These are phyloP conservation scores for Fusarium tuaranense DNA, from an alignment of 2,329 filamentous ascomycete genomes.

Conservation along the genomic window DNA sequence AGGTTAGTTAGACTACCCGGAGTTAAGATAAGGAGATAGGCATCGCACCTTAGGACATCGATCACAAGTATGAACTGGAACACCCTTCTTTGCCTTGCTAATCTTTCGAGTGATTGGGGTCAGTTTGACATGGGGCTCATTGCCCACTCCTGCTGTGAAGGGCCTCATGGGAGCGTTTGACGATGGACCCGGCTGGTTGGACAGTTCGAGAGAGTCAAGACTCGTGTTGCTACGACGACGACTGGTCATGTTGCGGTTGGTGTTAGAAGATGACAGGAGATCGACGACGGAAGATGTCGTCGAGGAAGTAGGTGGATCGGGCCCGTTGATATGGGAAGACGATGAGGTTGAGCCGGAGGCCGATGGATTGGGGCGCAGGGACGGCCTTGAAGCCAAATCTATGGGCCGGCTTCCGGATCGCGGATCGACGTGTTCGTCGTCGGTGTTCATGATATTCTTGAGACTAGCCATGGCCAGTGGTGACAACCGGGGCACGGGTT, in stretches of 20 bases:
- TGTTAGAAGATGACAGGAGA: constrained; percentile 40
- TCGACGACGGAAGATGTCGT: constrained; percentile 42
- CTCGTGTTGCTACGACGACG: constrained; percentile 60
- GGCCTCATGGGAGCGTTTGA: constrained; percentile 54
- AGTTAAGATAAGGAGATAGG: neutral
- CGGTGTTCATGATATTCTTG: constrained; percentile 68
- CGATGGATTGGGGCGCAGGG: constrained; percentile 48
- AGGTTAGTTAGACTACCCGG: constrained; percentile 5
- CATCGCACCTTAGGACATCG: constrained; percentile 62
- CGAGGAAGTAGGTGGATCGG: constrained; percentile 48
- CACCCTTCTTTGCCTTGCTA: constrained; percentile 69
- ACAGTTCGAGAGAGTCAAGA: constrained; percentile 62
- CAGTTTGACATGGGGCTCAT: constrained; percentile 60
- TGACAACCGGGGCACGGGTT: constrained; percentile 54
- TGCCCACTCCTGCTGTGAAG: constrained; percentile 49
- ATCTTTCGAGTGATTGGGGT: constrained; percentile 69
- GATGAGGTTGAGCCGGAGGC: constrained; percentile 47
- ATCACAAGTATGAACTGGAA: constrained; percentile 68
- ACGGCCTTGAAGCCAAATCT: constrained; percentile 52
- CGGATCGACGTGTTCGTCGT: constrained; percentile 60
- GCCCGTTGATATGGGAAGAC: constrained; percentile 50
- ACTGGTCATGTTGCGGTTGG: constrained; percentile 44
- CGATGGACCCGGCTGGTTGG: constrained; percentile 40
- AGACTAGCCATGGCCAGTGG: constrained; percentile 64
- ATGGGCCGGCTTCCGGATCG: constrained; percentile 60